phyloP scores from a whole-genome alignment of 106 monocot species.

The Dendrobium catenatum region DNA sequence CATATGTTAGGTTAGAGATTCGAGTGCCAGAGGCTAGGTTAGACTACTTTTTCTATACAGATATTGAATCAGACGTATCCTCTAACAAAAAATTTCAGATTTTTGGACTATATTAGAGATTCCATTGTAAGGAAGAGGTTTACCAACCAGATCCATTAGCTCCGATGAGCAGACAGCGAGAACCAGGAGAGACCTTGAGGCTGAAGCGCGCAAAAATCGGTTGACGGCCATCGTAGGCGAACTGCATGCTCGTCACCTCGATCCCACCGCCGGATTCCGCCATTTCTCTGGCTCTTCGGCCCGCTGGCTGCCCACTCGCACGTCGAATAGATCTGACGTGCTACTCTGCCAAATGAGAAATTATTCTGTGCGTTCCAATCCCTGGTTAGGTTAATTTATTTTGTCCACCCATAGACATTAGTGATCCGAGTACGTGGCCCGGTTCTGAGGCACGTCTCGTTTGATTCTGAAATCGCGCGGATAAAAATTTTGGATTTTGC shows the following conservation, averaged over 20 bases:
- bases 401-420: no score
- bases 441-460: no score
- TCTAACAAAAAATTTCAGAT: neutral
- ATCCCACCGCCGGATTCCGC: slow-evolving; percentile 34
- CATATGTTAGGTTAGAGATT: neutral
- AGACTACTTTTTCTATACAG: neutral
- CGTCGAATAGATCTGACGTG: neutral
- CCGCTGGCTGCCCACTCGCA: neutral
- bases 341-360: no score
- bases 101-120: neutral
- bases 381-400: no score
- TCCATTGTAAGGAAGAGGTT: neutral
- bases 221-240: slow-evolving; percentile 64
- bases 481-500: no score
- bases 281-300: slow-evolving; percentile 15
- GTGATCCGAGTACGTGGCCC: no score
- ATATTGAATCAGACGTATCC: neutral
- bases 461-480: no score
- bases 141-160: slow-evolving; percentile 87
- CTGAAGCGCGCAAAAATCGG: slow-evolving; percentile 64
- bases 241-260: slow-evolving; percentile 71
- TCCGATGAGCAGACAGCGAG: slow-evolving; percentile 92
- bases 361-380: no score
- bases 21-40: neutral
- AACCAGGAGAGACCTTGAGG: slow-evolving; percentile 59